phyloP scores from a whole-genome alignment of 73 alveolate species.

The Uronychia setigera region DNA sequence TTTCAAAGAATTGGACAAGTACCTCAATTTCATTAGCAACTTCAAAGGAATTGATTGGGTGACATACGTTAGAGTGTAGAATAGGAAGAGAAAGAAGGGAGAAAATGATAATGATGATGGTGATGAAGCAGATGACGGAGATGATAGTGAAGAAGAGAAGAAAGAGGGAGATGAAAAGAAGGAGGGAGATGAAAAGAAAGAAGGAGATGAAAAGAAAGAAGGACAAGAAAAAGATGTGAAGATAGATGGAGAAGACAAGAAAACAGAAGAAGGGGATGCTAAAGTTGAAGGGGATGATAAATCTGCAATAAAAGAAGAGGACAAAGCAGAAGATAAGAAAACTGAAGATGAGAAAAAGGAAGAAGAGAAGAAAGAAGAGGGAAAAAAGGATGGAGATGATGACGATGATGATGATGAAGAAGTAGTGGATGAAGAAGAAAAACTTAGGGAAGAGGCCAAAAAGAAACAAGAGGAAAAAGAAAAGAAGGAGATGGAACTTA shows the following conservation, averaged over 20 bases:
- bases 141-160: neutral
- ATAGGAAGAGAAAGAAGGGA: conserved; percentile 46
- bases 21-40: conserved; percentile 44
- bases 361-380: neutral
- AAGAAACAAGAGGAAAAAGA: conserved; percentile 3
- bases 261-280: conserved; percentile 5
- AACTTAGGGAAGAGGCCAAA: neutral
- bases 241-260: neutral
- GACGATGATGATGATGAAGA: conserved; percentile 33
- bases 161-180: conserved; percentile 21
- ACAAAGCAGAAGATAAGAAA: conserved; percentile 17
- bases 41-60: conserved; percentile 71
- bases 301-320: conserved; percentile 14
- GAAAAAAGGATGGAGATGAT: conserved; percentile 24
- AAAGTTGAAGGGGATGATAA: conserved; percentile 31
- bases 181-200: conserved; percentile 1
- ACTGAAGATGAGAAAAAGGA: neutral
- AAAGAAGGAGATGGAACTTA: neutral
- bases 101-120: no score
- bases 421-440: neutral
- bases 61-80: conserved; percentile 44
- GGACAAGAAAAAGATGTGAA: conserved; percentile 32
- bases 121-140: neutral
- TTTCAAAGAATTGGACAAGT: conserved; percentile 63
- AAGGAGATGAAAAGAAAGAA: neutral